These are phyloP conservation scores for Aspergillus sp. DNA, from an alignment of 2,329 filamentous ascomycete species.

Conservation along the genomic window DNA sequence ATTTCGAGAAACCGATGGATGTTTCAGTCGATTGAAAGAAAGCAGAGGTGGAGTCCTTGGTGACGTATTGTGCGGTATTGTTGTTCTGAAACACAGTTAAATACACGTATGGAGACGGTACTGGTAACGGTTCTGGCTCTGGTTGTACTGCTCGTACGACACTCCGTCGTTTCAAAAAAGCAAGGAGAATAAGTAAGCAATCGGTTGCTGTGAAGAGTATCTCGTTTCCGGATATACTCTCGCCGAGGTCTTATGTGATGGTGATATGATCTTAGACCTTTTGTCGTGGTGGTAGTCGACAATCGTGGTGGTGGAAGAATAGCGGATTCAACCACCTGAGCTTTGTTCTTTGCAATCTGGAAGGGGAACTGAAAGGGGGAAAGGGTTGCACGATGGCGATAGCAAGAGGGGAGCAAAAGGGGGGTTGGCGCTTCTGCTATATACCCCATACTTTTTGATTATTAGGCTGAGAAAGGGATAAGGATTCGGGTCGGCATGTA, in stretches of 20 bases:
- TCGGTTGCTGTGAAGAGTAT: conserved; percentile 6
- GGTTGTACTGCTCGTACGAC: too few species aligned
- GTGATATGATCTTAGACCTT: conserved; percentile 17
- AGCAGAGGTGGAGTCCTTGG: conserved; percentile 22
- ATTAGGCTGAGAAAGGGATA: conserved; percentile 19
- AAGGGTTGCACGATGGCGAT: background rate
- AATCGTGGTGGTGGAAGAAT: background rate
- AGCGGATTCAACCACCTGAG: too few species aligned
- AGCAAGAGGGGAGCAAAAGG: conserved; percentile 4
- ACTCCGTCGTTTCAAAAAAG: too few species aligned
- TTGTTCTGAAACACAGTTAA: conserved; percentile 9
- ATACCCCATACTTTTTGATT: conserved; percentile 12
- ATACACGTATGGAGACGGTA: conserved; percentile 11
- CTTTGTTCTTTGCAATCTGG: too few species aligned
- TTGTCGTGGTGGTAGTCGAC: conserved; percentile 2
- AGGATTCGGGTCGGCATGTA: conserved; percentile 13
- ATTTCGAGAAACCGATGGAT: conserved; percentile 25
- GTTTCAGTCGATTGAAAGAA: conserved; percentile 24
- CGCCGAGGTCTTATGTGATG: conserved; percentile 14
- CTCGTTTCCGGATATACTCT: background rate
- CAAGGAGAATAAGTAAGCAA: too few species aligned
- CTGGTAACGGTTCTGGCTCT: background rate
- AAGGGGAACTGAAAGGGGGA: background rate
- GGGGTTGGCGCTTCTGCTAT: conserved; percentile 18
- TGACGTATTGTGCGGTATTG: conserved; percentile 18